Percentiles rank a stretch among this genome's conserved stretches.
Conservation (phyloP, 768 basidiomycete genomes). For the Suillus placidus region DNA sequence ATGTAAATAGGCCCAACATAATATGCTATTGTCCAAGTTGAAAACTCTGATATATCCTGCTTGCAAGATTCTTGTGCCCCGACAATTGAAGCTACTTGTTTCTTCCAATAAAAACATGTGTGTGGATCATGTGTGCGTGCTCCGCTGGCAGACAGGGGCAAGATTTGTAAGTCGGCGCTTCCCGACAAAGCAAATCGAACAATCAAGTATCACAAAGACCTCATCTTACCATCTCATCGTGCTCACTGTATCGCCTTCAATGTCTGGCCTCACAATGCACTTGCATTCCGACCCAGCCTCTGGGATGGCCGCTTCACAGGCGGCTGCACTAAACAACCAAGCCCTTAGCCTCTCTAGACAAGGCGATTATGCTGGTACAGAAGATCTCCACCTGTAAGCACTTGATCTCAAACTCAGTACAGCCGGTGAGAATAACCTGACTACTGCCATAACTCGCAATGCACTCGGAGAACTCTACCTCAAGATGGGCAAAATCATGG, state of each 20-base stretch:
- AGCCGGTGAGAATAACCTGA: conserved; percentile 25
- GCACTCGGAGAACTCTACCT: conserved; percentile 41
- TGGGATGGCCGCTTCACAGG: conserved; percentile 11
- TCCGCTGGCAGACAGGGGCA: background rate
- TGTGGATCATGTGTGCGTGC: background rate
- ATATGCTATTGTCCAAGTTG: background rate
- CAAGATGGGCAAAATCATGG: conserved; percentile 36
- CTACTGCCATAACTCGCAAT: conserved; percentile 37
- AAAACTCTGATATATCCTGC: background rate
- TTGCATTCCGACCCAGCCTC: conserved; percentile 12
- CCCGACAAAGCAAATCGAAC: background rate
- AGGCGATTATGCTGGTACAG: conserved; percentile 33
- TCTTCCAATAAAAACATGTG: background rate
- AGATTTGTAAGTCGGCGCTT: background rate
- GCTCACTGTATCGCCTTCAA: background rate
- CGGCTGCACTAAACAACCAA: conserved; percentile 24
- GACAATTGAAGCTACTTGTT: background rate
- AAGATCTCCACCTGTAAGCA: conserved; percentile 34
- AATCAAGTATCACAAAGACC: background rate
- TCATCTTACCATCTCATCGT: background rate
- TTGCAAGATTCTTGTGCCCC: background rate
- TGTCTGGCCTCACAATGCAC: conserved; percentile 3
- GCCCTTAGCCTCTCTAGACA: conserved; percentile 20
- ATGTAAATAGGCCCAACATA: background rate
- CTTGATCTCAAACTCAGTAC: conserved; percentile 31